Evolutionary conservation across 768 basidiomycete species (phyloP).

Genomic region (Suillus decipiens): DNA sequence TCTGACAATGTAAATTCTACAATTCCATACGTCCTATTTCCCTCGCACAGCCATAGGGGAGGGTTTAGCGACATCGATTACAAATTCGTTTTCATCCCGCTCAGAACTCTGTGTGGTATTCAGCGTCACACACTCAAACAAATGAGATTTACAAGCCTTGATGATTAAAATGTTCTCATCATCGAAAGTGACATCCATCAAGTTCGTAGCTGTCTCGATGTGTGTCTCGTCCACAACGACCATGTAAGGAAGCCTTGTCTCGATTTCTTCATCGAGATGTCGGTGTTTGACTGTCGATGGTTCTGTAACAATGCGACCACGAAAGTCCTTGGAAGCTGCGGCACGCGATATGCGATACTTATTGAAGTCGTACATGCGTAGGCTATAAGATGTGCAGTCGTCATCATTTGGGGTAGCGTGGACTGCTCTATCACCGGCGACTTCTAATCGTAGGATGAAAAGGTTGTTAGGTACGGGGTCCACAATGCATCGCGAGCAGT

Average conservation of each 20-base stretch:
- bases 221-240: neutral
- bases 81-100: constrained; percentile 1
- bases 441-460: neutral
- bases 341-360: constrained; percentile 3
- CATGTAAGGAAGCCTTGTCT: constrained; percentile 3
- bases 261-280: neutral
- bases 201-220: neutral
- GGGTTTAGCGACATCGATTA: neutral
- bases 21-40: neutral
- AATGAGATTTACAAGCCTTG: neutral
- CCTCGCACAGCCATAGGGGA: neutral
- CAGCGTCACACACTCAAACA: neutral
- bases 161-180: constrained; percentile 1
- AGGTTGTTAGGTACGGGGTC: neutral
- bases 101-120: neutral
- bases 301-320: neutral
- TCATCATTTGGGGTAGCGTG: neutral
- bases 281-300: neutral
- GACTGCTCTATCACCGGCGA: neutral
- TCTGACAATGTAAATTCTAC: neutral
- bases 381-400: neutral
- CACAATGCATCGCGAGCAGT: neutral
- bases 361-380: neutral
- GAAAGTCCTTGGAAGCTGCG: constrained; percentile 1
- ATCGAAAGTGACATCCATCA: constrained; percentile 6